Conservation (phyloP, 2,329 filamentous ascomycete species). For the Dryadomyces quercus-mongolicae region DNA sequence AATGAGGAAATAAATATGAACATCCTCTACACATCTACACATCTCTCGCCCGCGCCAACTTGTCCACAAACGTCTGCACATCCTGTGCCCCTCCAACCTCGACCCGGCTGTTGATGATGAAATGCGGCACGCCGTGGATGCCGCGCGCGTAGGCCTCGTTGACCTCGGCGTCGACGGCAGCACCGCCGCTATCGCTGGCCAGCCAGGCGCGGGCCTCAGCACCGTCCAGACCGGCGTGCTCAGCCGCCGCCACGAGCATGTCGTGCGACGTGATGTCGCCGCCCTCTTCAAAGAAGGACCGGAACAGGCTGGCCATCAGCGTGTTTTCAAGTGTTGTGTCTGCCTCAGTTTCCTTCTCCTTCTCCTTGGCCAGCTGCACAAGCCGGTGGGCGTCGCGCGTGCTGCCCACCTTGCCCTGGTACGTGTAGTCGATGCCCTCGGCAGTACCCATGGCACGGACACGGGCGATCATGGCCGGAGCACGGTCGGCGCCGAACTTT, state of each 20-base stretch:
- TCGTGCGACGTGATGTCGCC: constrained; percentile 48
- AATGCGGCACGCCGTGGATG: constrained; percentile 61
- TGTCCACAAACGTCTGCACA: constrained; percentile 49
- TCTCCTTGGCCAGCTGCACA: constrained; percentile 53
- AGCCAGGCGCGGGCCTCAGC: constrained; percentile 42
- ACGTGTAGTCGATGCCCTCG: constrained; percentile 64
- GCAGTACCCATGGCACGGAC: constrained; percentile 44
- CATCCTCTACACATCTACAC: background rate
- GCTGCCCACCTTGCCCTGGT: constrained; percentile 59
- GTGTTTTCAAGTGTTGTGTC: constrained; percentile 37
- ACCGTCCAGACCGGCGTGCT: constrained; percentile 39
- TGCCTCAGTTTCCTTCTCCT: constrained; percentile 10
- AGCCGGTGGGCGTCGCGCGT: constrained; percentile 71
- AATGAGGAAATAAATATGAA: background rate
- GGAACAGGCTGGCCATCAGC: constrained; percentile 52
- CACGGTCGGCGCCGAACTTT: constrained; percentile 55
- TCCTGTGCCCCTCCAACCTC: constrained; percentile 64
- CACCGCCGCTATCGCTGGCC: constrained; percentile 38
- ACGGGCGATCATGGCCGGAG: constrained; percentile 13
- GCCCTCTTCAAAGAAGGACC: constrained; percentile 52
- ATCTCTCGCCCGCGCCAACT: constrained; percentile 41
- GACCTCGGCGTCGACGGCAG: constrained; percentile 45
- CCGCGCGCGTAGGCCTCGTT: constrained; percentile 34
- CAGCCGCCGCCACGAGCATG: constrained; percentile 38
- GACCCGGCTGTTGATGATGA: constrained; percentile 56